Evolutionary conservation across 306 rosid genomes (phyloP).

Genomic region (Bauhinia variegata): DNA sequence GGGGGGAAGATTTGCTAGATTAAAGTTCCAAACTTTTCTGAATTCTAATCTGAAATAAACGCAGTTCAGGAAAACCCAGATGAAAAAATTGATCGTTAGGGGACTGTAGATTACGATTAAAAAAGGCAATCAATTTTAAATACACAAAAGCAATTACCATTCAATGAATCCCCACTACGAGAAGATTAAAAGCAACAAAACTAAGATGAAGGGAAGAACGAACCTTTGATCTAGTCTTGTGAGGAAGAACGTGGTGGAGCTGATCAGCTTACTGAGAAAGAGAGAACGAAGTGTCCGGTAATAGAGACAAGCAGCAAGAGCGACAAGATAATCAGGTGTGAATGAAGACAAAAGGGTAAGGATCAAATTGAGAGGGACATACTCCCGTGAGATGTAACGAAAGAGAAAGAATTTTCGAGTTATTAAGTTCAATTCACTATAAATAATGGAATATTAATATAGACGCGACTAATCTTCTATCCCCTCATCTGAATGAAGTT

Average conservation of each 20-base stretch:
- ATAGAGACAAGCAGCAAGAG: neutral
- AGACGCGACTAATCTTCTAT: too few species aligned
- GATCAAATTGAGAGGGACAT: neutral
- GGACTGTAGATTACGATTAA: neutral
- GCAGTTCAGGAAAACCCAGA: neutral
- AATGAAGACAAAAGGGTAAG: conserved; percentile 23
- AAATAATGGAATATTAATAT: too few species aligned
- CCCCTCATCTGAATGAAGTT: too few species aligned
- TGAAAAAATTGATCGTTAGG: neutral
- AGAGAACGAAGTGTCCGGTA: neutral
- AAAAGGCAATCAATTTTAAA: neutral
- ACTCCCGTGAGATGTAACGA: too few species aligned
- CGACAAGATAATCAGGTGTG: neutral
- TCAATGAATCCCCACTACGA: conserved; percentile 3
- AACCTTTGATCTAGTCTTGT: conserved; percentile 5
- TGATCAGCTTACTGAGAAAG: neutral
- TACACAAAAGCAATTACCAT: neutral
- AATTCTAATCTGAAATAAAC: conserved; percentile 2
- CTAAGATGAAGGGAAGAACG: neutral
- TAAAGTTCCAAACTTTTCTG: conserved; percentile 25
- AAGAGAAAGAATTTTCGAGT: too few species aligned
- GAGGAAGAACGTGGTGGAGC: conserved; percentile 14
- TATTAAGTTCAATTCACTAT: too few species aligned
- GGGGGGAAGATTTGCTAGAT: neutral
- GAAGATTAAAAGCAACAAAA: neutral